A percentile compares a stretch with the other conserved stretches of the same genome.
Conservation (phyloP, 73 alveolate genomes). For the Uronychia binucleata region DNA sequence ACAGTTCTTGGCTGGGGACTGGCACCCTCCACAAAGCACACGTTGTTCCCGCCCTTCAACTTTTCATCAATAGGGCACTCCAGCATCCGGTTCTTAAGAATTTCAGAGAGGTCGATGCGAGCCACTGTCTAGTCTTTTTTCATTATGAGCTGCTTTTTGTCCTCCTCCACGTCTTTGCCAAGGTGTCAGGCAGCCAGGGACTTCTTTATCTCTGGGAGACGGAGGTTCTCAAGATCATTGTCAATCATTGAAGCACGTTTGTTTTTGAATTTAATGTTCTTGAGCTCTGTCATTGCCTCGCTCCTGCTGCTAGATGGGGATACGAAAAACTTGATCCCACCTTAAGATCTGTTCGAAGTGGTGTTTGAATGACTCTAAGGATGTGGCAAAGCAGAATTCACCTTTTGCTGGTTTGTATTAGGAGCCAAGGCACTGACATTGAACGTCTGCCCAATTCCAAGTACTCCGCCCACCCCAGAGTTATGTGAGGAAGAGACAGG, state of each 20-base stretch:
- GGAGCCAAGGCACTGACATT: too few species aligned
- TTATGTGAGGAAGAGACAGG: neutral
- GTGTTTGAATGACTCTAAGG: neutral
- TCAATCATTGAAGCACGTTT: neutral
- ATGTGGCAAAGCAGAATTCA: neutral
- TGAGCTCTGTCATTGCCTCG: neutral
- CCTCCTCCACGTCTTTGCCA: neutral
- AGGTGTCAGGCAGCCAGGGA: neutral
- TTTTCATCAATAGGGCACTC: neutral
- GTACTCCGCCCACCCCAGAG: too few species aligned
- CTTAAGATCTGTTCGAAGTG: neutral
- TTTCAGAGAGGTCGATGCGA: neutral
- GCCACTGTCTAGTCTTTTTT: neutral
- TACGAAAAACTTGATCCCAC: neutral
- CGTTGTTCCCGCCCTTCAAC: neutral
- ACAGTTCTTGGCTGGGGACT: too few species aligned
- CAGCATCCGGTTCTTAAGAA: neutral
- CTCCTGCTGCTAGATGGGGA: neutral
- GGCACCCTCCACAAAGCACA: too few species aligned
- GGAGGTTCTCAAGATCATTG: neutral
- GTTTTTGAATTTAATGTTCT: neutral
- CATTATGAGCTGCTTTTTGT: neutral
- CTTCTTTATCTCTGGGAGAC: neutral
- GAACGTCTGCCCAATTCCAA: too few species aligned
- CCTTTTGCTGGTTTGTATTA: too few species aligned